phyloP scores from a whole-genome alignment of 805 yeast species.

The Cyberlindnera nakhonratchasimensis region DNA sequence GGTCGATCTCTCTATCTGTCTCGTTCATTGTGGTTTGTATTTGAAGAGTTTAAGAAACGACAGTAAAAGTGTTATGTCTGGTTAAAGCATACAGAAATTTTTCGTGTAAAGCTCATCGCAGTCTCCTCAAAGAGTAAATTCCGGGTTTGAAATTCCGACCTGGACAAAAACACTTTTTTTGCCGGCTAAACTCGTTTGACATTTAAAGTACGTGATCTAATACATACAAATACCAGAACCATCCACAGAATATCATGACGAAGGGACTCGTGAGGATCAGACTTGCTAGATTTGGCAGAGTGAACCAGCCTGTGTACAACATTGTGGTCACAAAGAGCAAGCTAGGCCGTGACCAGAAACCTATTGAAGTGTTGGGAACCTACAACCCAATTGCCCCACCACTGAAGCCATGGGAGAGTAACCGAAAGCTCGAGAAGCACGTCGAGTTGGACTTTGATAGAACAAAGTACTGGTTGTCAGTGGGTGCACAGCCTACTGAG shows the following conservation, averaged over 20 bases:
- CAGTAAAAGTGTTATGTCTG: too few relatives aligned
- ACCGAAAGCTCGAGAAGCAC: slow-evolving; percentile 63
- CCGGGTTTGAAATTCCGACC: slow-evolving; percentile 3
- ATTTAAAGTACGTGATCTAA: background rate
- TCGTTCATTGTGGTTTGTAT: slow-evolving; percentile 9
- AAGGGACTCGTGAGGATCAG: slow-evolving; percentile 82
- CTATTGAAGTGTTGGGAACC: slow-evolving; percentile 93
- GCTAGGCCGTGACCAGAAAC: slow-evolving; percentile 81
- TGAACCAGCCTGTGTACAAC: slow-evolving; percentile 82
- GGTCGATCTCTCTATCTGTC: slow-evolving; percentile 22
- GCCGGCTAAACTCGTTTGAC: background rate
- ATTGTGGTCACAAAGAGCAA: slow-evolving; percentile 79
- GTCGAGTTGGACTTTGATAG: slow-evolving; percentile 82
- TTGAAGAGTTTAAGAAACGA: background rate
- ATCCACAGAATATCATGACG: slow-evolving; percentile 32
- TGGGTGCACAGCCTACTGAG: slow-evolving; percentile 92
- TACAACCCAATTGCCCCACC: slow-evolving; percentile 82
- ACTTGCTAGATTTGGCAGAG: slow-evolving; percentile 90
- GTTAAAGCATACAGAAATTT: slow-evolving; percentile 5
- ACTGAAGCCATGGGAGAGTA: slow-evolving; percentile 56
- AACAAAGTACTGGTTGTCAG: slow-evolving; percentile 94
- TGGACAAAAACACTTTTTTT: background rate
- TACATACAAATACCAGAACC: background rate
- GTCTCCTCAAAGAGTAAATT: background rate
- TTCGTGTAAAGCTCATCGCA: background rate